These are phyloP conservation scores for Xylariaceae sp. DNA, from an alignment of 2,329 filamentous ascomycete species.

Conservation along the genomic window DNA sequence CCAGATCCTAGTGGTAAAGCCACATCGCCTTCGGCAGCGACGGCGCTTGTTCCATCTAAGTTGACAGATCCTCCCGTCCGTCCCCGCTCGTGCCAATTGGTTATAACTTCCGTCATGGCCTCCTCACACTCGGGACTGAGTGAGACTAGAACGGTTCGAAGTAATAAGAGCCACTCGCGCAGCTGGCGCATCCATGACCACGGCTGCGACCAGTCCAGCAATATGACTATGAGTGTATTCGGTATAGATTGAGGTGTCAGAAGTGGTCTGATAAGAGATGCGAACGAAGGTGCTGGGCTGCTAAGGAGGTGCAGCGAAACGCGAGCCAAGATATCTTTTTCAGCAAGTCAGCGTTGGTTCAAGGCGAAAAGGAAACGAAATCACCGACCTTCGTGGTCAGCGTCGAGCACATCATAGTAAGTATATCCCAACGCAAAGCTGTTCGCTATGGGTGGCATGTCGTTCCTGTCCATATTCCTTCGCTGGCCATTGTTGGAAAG, in stretches of 20 bases:
- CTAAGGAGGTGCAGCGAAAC: constrained; percentile 84
- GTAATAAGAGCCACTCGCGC: constrained; percentile 79
- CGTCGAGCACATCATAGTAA: constrained; percentile 89
- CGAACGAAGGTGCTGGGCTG: constrained; percentile 77
- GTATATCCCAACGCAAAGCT: constrained; percentile 91
- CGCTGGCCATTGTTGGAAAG: constrained; percentile 50
- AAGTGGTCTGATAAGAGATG: constrained; percentile 75
- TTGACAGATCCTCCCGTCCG: constrained; percentile 58
- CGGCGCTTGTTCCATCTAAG: constrained; percentile 55
- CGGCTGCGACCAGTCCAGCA: constrained; percentile 94
- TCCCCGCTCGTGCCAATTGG: constrained; percentile 70
- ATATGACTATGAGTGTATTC: constrained; percentile 79
- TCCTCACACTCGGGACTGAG: constrained; percentile 72
- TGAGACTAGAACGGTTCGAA: constrained; percentile 70
- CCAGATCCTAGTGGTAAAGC: constrained; percentile 76
- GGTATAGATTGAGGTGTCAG: constrained; percentile 78
- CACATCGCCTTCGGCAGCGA: constrained; percentile 61
- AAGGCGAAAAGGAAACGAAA: constrained; percentile 38
- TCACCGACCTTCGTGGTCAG: constrained; percentile 77
- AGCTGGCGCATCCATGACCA: constrained; percentile 89
- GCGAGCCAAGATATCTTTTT: constrained; percentile 80
- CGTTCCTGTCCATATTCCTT: constrained; percentile 50
- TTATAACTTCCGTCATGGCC: constrained; percentile 82
- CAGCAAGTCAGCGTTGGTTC: constrained; percentile 18
- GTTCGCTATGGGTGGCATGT: constrained; percentile 77